Evolutionary conservation across 306 rosid genomes (phyloP), one percentile per base, ranked within the genome.

Genomic region (Inga laurina): DNA sequence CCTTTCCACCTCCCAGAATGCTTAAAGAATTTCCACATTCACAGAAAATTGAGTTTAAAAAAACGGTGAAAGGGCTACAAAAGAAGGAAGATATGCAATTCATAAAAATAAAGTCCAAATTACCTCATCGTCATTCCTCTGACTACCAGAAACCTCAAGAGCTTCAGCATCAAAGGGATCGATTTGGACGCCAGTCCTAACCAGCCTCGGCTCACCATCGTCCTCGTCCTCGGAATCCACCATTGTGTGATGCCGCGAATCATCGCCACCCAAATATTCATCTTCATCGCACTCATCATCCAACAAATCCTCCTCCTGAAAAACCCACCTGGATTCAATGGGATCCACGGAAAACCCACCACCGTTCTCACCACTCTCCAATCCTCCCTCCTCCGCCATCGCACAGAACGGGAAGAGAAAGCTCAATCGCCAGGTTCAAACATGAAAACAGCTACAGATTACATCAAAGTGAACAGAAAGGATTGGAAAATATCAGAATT

Each of bases 111-210:
- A 21, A 68, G 16, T 12, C 32, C 54, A 65, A 48, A 75, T 16
- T 76, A 96, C 97, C 98, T 97, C 99, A 46, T 84, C 88, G 54
- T 92, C 97, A 76, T 82, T 83, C 78, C 94, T 88, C 11, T 76
- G 93, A 61, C 93, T 92, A 32, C 97, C 93, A 15, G 95, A 97
- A 72, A 97, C 91, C 82, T 97, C 99, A 24, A 97, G 98, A 65
- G 97, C 97, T 83, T 97, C 97, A 18, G 93, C 99, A 80, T 97
- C 98, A 82, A 97, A 94, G 14, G 99, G 92, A 85, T 97, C 98
- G 69, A 94, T 84, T 51, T 94, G 93, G 0, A 97, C 97, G 57
- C 98, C 99, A 74, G 99, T 97, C 37, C 99, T 93, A 83, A 97
- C 88, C 85, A 97, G 84, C 52, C 88, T 91, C 83, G 90, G 97